These are phyloP conservation scores for Xylaria polymorpha DNA, from an alignment of 2,329 filamentous ascomycete genomes.

Conservation along the genomic window DNA sequence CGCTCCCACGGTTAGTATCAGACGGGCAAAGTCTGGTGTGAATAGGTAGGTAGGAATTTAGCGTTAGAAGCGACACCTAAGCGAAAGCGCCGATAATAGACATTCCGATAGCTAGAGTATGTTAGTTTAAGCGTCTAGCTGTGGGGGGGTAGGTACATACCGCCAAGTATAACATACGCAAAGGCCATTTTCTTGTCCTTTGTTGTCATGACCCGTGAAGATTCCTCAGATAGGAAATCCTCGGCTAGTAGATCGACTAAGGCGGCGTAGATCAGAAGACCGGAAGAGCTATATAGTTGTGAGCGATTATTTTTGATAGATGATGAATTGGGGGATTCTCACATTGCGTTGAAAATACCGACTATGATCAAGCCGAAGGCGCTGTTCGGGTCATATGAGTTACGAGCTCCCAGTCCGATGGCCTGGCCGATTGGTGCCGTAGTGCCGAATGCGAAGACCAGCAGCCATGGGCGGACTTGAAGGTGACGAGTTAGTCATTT, in stretches of 20 bases:
- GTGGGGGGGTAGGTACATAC: slow-evolving; percentile 50
- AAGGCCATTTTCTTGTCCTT: slow-evolving; percentile 67
- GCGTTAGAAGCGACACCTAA: slow-evolving; percentile 41
- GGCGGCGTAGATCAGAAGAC: slow-evolving; percentile 70
- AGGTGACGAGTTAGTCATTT: not conserved
- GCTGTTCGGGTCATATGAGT: slow-evolving; percentile 70
- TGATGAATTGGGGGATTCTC: slow-evolving; percentile 43
- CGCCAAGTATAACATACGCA: slow-evolving; percentile 62
- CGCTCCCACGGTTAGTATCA: not conserved
- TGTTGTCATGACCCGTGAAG: slow-evolving; percentile 60
- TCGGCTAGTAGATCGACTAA: slow-evolving; percentile 73
- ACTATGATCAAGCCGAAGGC: slow-evolving; percentile 73
- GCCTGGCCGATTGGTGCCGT: slow-evolving; percentile 74
- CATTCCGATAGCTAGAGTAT: slow-evolving; percentile 56
- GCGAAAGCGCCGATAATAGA: slow-evolving; percentile 61
- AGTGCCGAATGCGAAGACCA: slow-evolving; percentile 71
- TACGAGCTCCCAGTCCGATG: slow-evolving; percentile 68
- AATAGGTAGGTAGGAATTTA: slow-evolving; percentile 7
- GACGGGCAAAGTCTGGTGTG: not conserved
- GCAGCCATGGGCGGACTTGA: slow-evolving; percentile 65
- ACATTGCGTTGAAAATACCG: slow-evolving; percentile 74
- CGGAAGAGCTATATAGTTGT: slow-evolving; percentile 61
- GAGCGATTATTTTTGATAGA: not conserved
- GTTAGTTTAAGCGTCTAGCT: slow-evolving; percentile 18
- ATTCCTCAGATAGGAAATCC: slow-evolving; percentile 72